Evolutionary conservation across 2,329 filamentous ascomycete species (phyloP).

Genomic region (Colletotrichum karsti): DNA sequence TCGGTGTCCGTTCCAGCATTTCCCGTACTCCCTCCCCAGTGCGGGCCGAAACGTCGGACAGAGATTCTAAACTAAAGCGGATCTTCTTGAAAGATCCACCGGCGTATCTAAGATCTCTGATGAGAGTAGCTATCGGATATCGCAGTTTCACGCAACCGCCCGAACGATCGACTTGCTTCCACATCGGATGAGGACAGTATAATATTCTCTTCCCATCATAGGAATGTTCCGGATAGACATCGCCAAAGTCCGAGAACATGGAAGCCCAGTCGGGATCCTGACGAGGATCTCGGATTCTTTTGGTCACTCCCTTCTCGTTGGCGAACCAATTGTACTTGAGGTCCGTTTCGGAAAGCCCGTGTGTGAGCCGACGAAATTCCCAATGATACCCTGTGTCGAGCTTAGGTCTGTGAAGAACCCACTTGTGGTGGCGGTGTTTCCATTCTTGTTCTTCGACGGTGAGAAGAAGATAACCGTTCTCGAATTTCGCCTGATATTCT

Average conservation of each 20-base stretch:
- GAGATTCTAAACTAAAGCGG: not conserved
- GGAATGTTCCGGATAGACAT: too few relatives aligned
- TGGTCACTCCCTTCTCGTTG: too few relatives aligned
- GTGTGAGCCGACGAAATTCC: not conserved
- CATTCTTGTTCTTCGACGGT: not conserved
- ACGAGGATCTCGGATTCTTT: too few relatives aligned
- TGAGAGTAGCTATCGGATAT: not conserved
- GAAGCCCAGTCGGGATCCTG: too few relatives aligned
- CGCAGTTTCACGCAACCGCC: not conserved
- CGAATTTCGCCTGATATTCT: not conserved
- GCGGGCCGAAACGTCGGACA: not conserved
- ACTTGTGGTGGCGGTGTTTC: too few relatives aligned
- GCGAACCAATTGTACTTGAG: too few relatives aligned
- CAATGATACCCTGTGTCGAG: accelerated
- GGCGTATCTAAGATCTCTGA: accelerated
- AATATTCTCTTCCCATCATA: too few relatives aligned
- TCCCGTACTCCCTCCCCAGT: not conserved
- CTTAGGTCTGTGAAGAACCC: not conserved
- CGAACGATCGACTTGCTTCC: too few relatives aligned
- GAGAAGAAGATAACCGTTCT: accelerated
- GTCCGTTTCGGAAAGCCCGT: too few relatives aligned
- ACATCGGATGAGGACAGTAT: too few relatives aligned
- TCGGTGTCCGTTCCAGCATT: not conserved
- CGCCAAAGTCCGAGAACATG: too few relatives aligned
- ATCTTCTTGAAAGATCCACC: not conserved